Percentiles rank a stretch among this genome's conserved stretches.
phyloP scores from a whole-genome alignment of 148 eudicot genomes.

The Heliosperma pusillum region DNA sequence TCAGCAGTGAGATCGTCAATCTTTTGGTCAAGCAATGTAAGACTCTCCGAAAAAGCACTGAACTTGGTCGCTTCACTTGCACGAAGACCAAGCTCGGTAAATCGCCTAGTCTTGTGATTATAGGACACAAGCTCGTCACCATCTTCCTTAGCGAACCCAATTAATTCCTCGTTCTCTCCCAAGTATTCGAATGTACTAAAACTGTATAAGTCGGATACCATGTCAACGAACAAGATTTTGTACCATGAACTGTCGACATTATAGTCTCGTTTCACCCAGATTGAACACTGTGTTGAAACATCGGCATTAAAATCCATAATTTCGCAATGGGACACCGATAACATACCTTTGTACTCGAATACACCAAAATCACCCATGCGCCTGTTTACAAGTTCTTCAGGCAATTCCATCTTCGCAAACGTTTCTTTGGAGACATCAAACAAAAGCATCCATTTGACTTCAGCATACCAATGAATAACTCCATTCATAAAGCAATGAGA shows the following conservation, averaged over 20 bases:
- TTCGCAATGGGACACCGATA: neutral
- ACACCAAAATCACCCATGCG: neutral
- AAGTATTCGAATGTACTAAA: neutral
- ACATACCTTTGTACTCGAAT: neutral
- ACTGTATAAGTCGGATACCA: neutral
- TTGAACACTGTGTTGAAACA: neutral
- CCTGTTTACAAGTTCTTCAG: neutral
- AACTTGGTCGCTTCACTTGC: neutral
- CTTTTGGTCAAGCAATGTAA: neutral
- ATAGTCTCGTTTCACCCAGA: neutral
- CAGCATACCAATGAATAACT: too few relatives aligned
- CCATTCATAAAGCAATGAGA: too few relatives aligned
- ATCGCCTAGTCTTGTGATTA: neutral
- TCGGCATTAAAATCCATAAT: too few relatives aligned
- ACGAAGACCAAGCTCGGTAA: neutral
- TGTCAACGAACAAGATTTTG: too few relatives aligned
- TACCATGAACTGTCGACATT: neutral
- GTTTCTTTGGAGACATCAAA: neutral
- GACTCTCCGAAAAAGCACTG: neutral
- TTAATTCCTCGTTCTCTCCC: neutral
- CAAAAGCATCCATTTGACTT: neutral
- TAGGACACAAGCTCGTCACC: neutral
- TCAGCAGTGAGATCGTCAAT: neutral
- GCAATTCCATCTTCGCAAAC: neutral
- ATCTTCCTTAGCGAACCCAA: neutral